Evolutionary conservation across 2,329 filamentous ascomycete species (phyloP), one percentile per base, ranked within the genome.

Genomic region (Lecanicillium sp.): DNA sequence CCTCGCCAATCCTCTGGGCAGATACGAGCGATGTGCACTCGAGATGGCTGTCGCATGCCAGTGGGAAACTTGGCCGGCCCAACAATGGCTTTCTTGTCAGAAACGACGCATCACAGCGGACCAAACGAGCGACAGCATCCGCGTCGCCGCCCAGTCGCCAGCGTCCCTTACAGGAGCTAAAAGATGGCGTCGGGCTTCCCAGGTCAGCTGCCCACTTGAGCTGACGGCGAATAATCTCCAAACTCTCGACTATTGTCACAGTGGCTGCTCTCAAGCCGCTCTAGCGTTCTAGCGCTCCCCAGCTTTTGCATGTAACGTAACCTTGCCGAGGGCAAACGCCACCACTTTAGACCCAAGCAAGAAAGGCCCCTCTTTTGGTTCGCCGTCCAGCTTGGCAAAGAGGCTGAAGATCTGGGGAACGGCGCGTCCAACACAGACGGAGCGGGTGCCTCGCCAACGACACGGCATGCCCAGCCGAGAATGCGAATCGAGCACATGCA

Each of bases 331-430:
- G 21, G 29, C 44, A 40, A 46, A 46, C 44, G 37, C 44, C 36
- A 47, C 44, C 19, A 36, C 27, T 32, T 37, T 37, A 27, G 27
- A 2, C 6, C 6, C 30, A 15, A 33, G 17, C 20, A 40, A 24
- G 33, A 26, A 36, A 47, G n/a, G n/a, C n/a, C n/a, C n/a, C n/a
- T n/a, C n/a, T n/a, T n/a, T n/a, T n/a, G n/a, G n/a, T n/a, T n/a
- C n/a, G n/a, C n/a, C 44, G 38, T 47, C 36, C n/a, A 14, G 9
- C n/a, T 47, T 33, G 2, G 36, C 24, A 41, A 26, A 23, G 44
- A 47, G 44, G 44, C 44, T 40, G 44, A 41, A 47, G 44, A 47
- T 47, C 44, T 47, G 44, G 44, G 44, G 44, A 7, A 12, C 7
- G 7, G 26, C 7, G 26, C 7, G 12, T 12, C 26, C 7, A 29